These are phyloP conservation scores for Botryotinia calthae DNA, from an alignment of 2,329 filamentous ascomycete genomes.

Conservation along the genomic window DNA sequence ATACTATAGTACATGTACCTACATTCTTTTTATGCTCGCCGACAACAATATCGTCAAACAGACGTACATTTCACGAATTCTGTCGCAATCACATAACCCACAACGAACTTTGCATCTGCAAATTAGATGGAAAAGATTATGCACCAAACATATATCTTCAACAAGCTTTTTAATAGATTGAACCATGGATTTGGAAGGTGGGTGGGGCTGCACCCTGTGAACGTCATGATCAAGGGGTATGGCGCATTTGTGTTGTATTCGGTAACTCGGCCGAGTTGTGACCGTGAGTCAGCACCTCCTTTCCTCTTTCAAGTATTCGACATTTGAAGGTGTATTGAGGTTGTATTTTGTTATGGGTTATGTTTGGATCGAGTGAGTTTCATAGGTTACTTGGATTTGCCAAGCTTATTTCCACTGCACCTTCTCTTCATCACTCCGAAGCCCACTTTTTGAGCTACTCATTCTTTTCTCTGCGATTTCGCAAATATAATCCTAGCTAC, in stretches of 20 bases:
- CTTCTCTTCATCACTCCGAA: not conserved
- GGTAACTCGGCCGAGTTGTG: not conserved
- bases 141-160: slow-evolving; percentile 13
- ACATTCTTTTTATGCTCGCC: not conserved
- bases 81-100: not conserved
- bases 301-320: not conserved
- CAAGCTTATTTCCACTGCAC: not conserved
- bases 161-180: not conserved
- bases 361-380: not conserved
- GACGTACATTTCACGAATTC: not conserved
- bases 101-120: not conserved
- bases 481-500: not conserved
- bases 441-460: not conserved
- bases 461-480: not conserved
- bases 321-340: not conserved
- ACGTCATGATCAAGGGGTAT: slow-evolving; percentile 8
- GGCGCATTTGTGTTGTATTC: not conserved
- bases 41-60: not conserved
- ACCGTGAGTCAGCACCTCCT: not conserved
- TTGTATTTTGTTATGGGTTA: not conserved
- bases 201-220: not conserved
- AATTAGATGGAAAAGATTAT: not conserved
- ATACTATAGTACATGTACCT: not conserved
- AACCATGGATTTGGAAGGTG: not conserved
- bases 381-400: not conserved